These are phyloP conservation scores for Torulaspora globosa DNA, from an alignment of 1,139 yeast genomes.

Conservation along the genomic window DNA sequence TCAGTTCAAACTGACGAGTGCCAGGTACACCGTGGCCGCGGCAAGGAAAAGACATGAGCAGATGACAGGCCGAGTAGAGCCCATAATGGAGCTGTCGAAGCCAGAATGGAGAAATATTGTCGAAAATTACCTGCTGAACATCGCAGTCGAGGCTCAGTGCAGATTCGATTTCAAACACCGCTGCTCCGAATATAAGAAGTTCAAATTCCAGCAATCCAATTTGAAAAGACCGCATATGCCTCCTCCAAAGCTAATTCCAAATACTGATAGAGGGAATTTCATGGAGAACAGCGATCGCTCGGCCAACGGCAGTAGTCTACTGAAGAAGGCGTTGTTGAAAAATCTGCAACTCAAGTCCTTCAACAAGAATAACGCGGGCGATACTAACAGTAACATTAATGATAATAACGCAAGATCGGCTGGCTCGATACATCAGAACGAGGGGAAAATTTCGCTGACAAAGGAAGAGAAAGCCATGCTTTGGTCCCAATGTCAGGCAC, in stretches of 20 bases:
- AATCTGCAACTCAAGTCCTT: constrained; percentile 25
- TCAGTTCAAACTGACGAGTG: constrained; percentile 52
- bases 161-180: constrained; percentile 52
- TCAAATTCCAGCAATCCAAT: constrained; percentile 29
- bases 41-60: constrained; percentile 50
- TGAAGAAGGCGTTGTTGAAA: constrained; percentile 31
- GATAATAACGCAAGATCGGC: constrained; percentile 11
- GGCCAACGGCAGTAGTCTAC: constrained; percentile 17
- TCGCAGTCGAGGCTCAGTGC: constrained; percentile 68
- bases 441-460: constrained; percentile 38
- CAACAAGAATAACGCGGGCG: constrained; percentile 1
- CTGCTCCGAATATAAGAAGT: constrained; percentile 44
- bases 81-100: constrained; percentile 38
- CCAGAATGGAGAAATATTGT: constrained; percentile 67
- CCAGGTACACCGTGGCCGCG: constrained; percentile 53
- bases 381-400: constrained; percentile 11
- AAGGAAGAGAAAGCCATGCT: constrained; percentile 52
- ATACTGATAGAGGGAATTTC: constrained; percentile 10
- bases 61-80: constrained; percentile 26
- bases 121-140: constrained; percentile 58
- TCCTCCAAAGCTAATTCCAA: constrained; percentile 34
- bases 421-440: constrained; percentile 14
- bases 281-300: constrained; percentile 4
- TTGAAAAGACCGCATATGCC: constrained; percentile 35
- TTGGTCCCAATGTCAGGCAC: constrained; percentile 59